Base-by-base conservation (phyloP, 1,284 basidiomycete species). In the Rhodofomes roseus region DNA sequence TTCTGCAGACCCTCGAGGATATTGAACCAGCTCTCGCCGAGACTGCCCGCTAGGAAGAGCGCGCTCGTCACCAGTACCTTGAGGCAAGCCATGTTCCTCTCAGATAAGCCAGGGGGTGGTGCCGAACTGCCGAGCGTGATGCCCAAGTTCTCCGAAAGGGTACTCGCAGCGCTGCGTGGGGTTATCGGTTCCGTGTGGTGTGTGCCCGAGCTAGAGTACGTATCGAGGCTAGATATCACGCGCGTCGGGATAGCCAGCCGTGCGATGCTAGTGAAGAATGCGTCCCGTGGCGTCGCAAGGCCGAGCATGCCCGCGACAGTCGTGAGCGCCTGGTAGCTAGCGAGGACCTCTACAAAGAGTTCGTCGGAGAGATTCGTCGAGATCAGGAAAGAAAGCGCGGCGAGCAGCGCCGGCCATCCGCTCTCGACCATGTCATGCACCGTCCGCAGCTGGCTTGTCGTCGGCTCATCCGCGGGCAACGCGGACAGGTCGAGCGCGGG, bases 1-100 rank as follows among this genome's bases (percentile, higher is more conserved):
- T 95, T 96, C 74, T 97, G 95, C 39, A 97, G 75, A 1, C 90
- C 86, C 69, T 97, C 95, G 51, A 99, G 81, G 7, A 98, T 84
- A 50, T 90, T 84, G 70, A 93, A 95, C 96, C 96, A 99, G 63
- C 90, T 93, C 40, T 86, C 81, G 11, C 89, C 94, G 0, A 98
- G 81, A 57, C 87, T 91, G 0, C 91, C 91, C 0, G 92, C 92
- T 3, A 98, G 82, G 68, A 92, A 92, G 55, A 93, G 78, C 0
- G 92, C 87, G 60, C 91, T 90, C 0, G 85, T 81, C 11, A 97
- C 80, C 52, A 96, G 78, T 1, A 93, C 90, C 63, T 92, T 92
- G 57, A 98, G 75, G 70, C 95, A 98, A 0, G 94, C 92, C 63
- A 97, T 79, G 69, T 98, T 99, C 34, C 96, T 81, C 63, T 94